Evolutionary conservation across 257 asterid species (phyloP).

Genomic region (Ophiorrhiza pumila): DNA sequence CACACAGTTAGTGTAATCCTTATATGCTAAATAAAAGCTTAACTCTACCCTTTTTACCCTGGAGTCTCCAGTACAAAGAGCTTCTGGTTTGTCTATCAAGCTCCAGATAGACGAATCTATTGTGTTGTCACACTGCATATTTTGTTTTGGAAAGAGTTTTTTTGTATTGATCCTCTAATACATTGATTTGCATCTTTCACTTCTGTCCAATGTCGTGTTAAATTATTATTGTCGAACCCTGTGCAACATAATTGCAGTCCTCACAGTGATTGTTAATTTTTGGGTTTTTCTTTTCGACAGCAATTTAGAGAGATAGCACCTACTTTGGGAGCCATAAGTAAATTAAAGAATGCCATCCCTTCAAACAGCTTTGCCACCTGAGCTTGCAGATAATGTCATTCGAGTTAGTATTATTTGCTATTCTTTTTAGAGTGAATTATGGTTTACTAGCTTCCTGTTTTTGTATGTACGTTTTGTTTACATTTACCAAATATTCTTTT

Average conservation of each 20-base stretch:
- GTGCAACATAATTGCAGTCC: background rate
- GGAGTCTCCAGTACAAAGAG: background rate
- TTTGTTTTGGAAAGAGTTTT: background rate
- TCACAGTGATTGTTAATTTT: background rate
- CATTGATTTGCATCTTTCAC: background rate
- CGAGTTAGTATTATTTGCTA: conserved; percentile 43
- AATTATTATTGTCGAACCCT: too few species aligned
- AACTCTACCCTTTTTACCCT: too few species aligned
- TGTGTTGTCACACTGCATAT: background rate
- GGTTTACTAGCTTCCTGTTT: background rate
- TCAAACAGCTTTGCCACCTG: conserved; percentile 91
- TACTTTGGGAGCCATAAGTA: background rate
- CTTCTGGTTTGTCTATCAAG: background rate
- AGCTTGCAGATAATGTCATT: conserved; percentile 81
- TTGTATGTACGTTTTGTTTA: background rate
- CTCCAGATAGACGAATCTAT: background rate
- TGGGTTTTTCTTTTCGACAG: background rate
- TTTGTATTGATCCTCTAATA: background rate
- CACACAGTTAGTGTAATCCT: too few species aligned
- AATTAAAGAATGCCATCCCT: conserved; percentile 66
- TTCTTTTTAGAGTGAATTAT: conserved; percentile 1
- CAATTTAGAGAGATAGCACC: background rate
- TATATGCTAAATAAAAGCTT: too few species aligned
- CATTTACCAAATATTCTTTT: too few species aligned
- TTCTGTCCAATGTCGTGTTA: background rate